Evolutionary conservation across 2,329 filamentous ascomycete genomes (phyloP), one percentile per base, ranked within the genome.

Genomic region (Aspergillus texensis): DNA sequence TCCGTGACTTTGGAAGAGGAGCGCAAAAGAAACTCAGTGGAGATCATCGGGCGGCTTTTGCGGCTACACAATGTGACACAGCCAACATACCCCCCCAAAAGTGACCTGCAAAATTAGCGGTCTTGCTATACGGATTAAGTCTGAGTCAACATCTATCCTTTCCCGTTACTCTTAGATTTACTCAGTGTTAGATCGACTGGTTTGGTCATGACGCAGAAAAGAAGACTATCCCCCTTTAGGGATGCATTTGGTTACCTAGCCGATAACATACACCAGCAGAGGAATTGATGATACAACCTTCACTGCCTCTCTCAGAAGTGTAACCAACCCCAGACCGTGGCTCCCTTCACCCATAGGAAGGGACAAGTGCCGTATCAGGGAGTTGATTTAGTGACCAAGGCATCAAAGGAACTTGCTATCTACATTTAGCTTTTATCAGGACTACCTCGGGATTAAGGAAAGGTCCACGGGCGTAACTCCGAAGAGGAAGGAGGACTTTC

Each of bases 341-440:
- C 46, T 5, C 11, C 12, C 12, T 26, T 50, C 26, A 16, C 46
- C 45, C 46, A 19, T 16, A 19, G 46, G 26, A 30, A 50, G 9
- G 26, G 24, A 8, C 26, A 21, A 50, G 26, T 30, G 26, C 26
- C 14, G 14, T 19, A 26, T 30, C 30, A 28, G 4, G 28, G 28
- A 32, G 48, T 30, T 52, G 34, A n/a, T 26, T 30, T 28, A n/a
- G 16, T 14, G 14, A 16, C 14, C 14, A 36, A 52, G 28, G 48
- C 19, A 52, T 32, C 11, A 19, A 19, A 16, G 48, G 46, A 21
- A 32, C 32, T 34, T 32, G 21, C 32, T 21, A n/a, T 34, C 26
- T 32, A 10, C 16, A 32, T 32, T 52, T 52, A 60, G 55, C 60
- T 62, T 65, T 70, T 70, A 70, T 68, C 66, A 26, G 50, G 43